phyloP scores from a whole-genome alignment of 2,329 filamentous ascomycete genomes.

The Curvularia sp. region DNA sequence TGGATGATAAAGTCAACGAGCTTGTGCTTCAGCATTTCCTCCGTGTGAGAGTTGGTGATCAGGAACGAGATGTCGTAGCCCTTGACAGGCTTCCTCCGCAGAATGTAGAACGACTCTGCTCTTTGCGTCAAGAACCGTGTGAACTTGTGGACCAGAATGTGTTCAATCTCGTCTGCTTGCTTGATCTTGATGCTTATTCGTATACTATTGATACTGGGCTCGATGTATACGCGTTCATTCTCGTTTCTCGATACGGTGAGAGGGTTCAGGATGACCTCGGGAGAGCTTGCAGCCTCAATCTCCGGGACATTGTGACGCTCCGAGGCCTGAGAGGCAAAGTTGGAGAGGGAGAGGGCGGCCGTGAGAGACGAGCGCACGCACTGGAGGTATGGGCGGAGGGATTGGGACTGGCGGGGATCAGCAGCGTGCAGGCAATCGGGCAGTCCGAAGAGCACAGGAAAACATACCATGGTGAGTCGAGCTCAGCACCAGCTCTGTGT shows the following conservation, averaged over 20 bases:
- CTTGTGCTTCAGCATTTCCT: constrained; percentile 99
- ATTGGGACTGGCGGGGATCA: constrained; percentile 76
- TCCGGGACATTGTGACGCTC: constrained; percentile 98
- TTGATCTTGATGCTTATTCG: constrained; percentile 99
- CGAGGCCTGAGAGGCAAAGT: constrained; percentile 96
- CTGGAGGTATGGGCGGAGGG: constrained; percentile 92
- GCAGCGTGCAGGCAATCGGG: constrained; percentile 18
- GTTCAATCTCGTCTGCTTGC: constrained; percentile 98
- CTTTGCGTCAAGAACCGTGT: constrained; percentile 94
- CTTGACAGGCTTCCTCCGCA: constrained; percentile 95
- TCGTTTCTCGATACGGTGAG: constrained; percentile 92
- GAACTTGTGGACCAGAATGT: constrained; percentile 98
- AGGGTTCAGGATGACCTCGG: constrained; percentile 91
- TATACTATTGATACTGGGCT: constrained; percentile 96
- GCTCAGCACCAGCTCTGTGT: constrained; percentile 30
- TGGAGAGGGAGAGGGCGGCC: constrained; percentile 89
- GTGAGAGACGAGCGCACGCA: constrained; percentile 94
- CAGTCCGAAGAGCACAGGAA: background rate
- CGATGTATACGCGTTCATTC: constrained; percentile 94
- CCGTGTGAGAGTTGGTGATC: constrained; percentile 98
- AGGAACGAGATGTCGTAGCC: constrained; percentile 99
- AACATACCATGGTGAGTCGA: constrained; percentile 41
- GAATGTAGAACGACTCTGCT: constrained; percentile 95
- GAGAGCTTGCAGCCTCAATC: constrained; percentile 90
- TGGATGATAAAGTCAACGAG: constrained; percentile 98